Evolutionary conservation across 176 grass and related monocot species (phyloP).

Genomic region (Avena eriantha): DNA sequence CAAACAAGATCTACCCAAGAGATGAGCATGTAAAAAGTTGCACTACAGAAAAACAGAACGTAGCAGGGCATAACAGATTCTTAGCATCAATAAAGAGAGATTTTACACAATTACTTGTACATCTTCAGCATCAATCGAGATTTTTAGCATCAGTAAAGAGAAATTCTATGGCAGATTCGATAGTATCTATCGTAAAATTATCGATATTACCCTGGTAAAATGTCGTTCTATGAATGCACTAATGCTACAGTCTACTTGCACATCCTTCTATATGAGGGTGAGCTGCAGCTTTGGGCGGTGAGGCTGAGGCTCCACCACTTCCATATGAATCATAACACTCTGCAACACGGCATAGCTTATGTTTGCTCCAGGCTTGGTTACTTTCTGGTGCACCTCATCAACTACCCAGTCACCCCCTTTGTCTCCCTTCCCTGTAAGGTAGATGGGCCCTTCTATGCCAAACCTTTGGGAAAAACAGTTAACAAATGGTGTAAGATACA

Average conservation of each 20-base stretch:
- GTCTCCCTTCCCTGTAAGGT: constrained; percentile 78
- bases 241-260: constrained; percentile 36
- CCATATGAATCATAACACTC: constrained; percentile 90
- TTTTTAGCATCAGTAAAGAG: too few relatives aligned
- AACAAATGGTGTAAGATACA: background rate
- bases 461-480: constrained; percentile 49
- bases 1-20: background rate
- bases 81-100: background rate
- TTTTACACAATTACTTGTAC: background rate
- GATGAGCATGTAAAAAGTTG: background rate
- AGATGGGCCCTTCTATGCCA: constrained; percentile 94
- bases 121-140: too few relatives aligned
- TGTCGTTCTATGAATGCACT: background rate
- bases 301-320: constrained; percentile 94
- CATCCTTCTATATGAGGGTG: constrained; percentile 66
- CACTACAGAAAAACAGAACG: background rate
- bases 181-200: constrained; percentile 9
- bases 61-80: background rate
- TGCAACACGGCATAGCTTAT: constrained; percentile 71
- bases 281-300: constrained; percentile 97
- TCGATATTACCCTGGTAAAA: background rate
- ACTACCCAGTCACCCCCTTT: constrained; percentile 86
- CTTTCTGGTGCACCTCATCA: constrained; percentile 90
- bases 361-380: constrained; percentile 71
- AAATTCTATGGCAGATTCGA: constrained; percentile 16